Conservation (phyloP, 2,329 filamentous ascomycete genomes). For the Colletotrichum agaves region DNA sequence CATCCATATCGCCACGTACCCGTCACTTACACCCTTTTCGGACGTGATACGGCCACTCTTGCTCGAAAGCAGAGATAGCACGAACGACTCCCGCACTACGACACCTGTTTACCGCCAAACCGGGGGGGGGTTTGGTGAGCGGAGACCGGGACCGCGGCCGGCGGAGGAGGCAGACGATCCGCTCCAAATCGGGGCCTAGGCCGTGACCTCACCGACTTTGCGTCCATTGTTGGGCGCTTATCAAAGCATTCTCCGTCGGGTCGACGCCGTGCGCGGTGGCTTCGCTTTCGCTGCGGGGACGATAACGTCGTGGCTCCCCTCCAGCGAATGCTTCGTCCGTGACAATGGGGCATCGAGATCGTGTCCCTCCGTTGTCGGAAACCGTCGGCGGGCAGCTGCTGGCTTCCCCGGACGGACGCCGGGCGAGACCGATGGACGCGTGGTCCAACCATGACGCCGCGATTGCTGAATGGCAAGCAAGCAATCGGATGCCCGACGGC, state of each 20-base stretch:
- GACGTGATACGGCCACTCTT: constrained; percentile 6
- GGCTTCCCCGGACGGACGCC: not conserved
- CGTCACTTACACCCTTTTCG: constrained; percentile 23
- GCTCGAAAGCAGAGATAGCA: constrained; percentile 17
- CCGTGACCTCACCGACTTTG: not conserved
- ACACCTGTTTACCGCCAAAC: not conserved
- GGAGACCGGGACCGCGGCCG: not conserved
- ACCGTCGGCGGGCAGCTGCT: not conserved
- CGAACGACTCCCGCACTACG: not conserved
- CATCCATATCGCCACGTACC: constrained; percentile 17
- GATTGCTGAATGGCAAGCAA: not conserved
- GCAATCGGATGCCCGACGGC: not conserved
- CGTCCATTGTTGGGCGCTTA: constrained; percentile 11
- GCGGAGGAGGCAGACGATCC: not conserved
- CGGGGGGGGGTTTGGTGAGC: constrained; percentile 10
- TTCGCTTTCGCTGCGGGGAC: not conserved
- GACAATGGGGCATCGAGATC: constrained; percentile 3
- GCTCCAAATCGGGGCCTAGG: not conserved
- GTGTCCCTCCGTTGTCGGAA: constrained; percentile 26
- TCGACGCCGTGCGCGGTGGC: not conserved
- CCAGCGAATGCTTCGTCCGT: not conserved
- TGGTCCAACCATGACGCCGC: not conserved
- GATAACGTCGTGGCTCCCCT: constrained; percentile 2
- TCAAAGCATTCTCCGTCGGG: constrained; percentile 4
- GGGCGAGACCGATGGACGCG: not conserved